Percentiles rank a stretch among this genome's conserved stretches.
phyloP scores from a whole-genome alignment of 176 grass and related monocot species.

The Puya raimondii region DNA sequence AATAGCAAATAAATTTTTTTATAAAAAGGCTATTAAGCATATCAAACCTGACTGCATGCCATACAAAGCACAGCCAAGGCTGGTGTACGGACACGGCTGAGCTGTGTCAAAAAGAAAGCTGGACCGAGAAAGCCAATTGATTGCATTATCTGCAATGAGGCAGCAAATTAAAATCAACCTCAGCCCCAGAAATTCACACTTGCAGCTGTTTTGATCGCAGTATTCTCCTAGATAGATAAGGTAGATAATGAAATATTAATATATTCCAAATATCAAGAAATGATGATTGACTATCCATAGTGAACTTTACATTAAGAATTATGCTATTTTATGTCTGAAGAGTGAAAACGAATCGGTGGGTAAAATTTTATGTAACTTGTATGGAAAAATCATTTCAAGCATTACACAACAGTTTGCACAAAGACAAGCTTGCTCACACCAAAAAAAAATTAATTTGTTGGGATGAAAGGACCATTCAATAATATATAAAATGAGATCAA shows the following conservation, averaged over 20 bases:
- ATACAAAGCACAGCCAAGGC: slow-evolving; percentile 80
- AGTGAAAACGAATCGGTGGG: background rate
- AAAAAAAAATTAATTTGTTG: no score
- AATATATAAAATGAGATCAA: background rate
- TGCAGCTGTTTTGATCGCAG: background rate
- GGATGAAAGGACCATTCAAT: background rate
- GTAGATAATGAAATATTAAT: background rate
- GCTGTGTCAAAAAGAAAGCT: slow-evolving; percentile 69
- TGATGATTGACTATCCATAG: background rate
- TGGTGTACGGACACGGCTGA: slow-evolving; percentile 60
- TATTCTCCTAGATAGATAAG: no score
- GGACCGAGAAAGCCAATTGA: slow-evolving; percentile 96
- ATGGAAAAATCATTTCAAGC: background rate
- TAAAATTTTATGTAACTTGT: background rate
- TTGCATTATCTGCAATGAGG: slow-evolving; percentile 77
- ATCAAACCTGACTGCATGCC: slow-evolving; percentile 92
- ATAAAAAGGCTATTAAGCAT: slow-evolving; percentile 14
- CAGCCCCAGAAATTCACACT: background rate
- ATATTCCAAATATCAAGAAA: background rate
- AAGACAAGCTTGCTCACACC: background rate
- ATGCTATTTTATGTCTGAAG: background rate
- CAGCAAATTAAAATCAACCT: slow-evolving; percentile 5
- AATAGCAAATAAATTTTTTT: background rate
- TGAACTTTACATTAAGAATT: background rate
- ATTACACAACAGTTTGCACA: background rate